Evolutionary conservation across 176 grass and related monocot genomes (phyloP).

Genomic region (Tillandsia leiboldiana): DNA sequence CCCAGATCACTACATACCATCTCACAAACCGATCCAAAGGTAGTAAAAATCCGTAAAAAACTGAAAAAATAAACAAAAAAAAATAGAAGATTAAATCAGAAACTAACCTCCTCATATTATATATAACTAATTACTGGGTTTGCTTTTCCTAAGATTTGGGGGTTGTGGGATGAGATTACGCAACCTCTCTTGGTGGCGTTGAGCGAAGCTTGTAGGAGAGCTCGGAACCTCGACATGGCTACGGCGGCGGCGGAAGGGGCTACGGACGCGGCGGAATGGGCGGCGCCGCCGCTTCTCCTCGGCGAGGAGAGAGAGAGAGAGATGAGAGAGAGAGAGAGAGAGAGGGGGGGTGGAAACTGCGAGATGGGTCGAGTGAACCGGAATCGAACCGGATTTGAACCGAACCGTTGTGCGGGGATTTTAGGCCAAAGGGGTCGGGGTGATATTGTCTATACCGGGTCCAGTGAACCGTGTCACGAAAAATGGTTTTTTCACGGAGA

Average conservation of each 20-base stretch:
- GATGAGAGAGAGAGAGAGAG: too few species aligned
- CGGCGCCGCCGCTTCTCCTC: too few species aligned
- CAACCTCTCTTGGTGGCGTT: conserved; percentile 62
- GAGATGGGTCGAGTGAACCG: too few species aligned
- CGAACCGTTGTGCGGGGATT: too few species aligned
- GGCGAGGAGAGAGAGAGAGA: too few species aligned
- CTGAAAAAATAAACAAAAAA: not conserved
- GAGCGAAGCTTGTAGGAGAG: conserved; percentile 61
- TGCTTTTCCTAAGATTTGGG: not conserved
- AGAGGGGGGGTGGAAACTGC: too few species aligned
- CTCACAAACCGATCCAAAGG: not conserved
- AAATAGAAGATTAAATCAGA: not conserved
- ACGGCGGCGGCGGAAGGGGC: not conserved
- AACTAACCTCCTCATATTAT: not conserved
- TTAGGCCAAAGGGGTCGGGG: too few species aligned
- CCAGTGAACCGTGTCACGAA: too few species aligned
- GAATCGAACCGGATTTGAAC: too few species aligned
- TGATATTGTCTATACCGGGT: too few species aligned
- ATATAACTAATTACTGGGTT: not conserved
- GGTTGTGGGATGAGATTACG: not conserved
- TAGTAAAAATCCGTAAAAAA: not conserved
- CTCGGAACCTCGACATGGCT: conserved; percentile 51
- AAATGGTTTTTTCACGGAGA: too few species aligned
- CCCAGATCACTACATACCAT: not conserved
- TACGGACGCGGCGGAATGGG: too few species aligned